Evolutionary conservation across 257 asterid species (phyloP), one percentile per base, ranked within the genome.

Genomic region (Thymus quinquecostatus): DNA sequence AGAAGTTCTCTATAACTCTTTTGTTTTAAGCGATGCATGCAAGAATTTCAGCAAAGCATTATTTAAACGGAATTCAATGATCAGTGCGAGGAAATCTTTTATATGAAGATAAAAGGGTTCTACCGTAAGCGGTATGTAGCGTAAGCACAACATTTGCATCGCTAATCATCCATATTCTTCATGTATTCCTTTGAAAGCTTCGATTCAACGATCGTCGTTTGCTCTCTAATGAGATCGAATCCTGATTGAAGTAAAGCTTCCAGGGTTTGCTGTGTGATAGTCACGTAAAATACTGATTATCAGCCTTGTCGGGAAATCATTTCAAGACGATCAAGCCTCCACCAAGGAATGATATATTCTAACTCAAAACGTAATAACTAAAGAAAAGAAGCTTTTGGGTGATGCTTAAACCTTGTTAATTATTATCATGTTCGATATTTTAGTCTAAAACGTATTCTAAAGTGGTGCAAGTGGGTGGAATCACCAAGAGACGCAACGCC

Each of bases 131-230:
- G 45, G 48, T 43, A 48, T 48, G 14, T 27, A 41, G 41, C 51
- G 48, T 30, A n/a, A 3, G 43, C 48, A 61, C 33, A 55, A 72
- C 11, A 33, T 7, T 29, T 14, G 70, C 27, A 54, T 57, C 44
- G 66, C 79, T 84, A 79, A 72, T 86, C 87, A 49, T 91, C 96
- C 68, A 94, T 83, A 82, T 94, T 89, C 88, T 94, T 94, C 97
- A 91, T 82, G 89, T 91, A 94, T 80, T 93, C 98, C 86, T 88
- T 89, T 13, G 98, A 89, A 67, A 94, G 96, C 83, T 91, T 91
- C 27, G 81, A 83, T 45, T 82, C 96, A 88, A 74, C 78, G 47
- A 94, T 78, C 58, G 91, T 86, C 81, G 79, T 84, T 78, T 94
- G 98, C 85, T 94, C 98, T 75, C 58, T 82, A 30, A 84, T 73